A percentile compares a stretch with the other conserved stretches of the same genome.
Conservation (phyloP, 1,284 basidiomycete species). For the Heterobasidion parviporum region DNA sequence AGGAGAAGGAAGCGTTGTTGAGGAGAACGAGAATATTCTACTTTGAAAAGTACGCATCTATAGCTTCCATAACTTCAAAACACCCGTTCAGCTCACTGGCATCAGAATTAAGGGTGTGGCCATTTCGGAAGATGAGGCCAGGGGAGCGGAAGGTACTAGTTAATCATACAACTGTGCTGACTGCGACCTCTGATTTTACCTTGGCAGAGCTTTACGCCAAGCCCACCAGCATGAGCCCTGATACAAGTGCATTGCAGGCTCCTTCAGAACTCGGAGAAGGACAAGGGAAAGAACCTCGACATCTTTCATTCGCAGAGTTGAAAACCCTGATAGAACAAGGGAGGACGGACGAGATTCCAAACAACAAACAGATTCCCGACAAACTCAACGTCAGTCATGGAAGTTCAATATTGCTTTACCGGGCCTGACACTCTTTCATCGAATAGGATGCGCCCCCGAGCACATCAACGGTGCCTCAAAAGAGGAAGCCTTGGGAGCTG, state of each 20-base stretch:
- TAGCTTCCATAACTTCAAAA: not conserved
- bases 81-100: not conserved
- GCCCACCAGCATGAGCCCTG: not conserved
- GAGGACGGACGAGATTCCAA: slow-evolving; percentile 63
- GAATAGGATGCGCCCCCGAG: slow-evolving; percentile 44
- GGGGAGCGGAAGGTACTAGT: slow-evolving; percentile 7
- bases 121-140: slow-evolving; percentile 18
- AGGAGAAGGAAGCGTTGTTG: slow-evolving; percentile 38
- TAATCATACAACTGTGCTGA: not conserved
- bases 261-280: not conserved
- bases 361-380: slow-evolving; percentile 63
- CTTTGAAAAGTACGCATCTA: slow-evolving; percentile 50
- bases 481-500: slow-evolving; percentile 60
- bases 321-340: slow-evolving; percentile 64
- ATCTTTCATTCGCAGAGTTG: slow-evolving; percentile 58
- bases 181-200: not conserved
- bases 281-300: slow-evolving; percentile 26
- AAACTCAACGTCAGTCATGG: slow-evolving; percentile 43
- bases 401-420: not conserved
- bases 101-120: slow-evolving; percentile 14
- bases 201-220: not conserved
- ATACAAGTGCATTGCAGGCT: not conserved
- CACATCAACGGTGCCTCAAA: slow-evolving; percentile 34
- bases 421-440: not conserved
- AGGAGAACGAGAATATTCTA: slow-evolving; percentile 57